These are phyloP conservation scores for Diaporthe destruens DNA, from an alignment of 2,329 filamentous ascomycete species.

Conservation along the genomic window DNA sequence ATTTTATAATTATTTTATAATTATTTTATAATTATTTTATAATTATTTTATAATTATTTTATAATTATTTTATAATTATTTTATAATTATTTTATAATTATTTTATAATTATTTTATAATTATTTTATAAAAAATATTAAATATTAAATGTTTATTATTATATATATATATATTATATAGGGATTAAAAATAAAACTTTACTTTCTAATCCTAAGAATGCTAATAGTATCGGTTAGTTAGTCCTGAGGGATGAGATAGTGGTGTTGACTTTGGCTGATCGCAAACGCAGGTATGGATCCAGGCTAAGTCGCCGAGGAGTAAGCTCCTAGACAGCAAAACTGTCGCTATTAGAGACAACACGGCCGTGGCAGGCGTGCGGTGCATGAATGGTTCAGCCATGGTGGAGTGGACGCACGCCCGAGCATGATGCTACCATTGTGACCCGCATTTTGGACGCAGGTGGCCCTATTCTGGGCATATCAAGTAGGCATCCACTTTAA, in stretches of 20 bases:
- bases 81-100: too few relatives aligned
- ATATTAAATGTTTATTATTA: too few relatives aligned
- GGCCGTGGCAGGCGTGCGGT: conserved; percentile 47
- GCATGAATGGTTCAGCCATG: conserved; percentile 44
- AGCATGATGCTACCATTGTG: conserved; percentile 45
- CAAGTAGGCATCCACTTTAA: background rate
- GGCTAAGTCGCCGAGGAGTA: conserved; percentile 18
- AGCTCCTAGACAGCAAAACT: conserved; percentile 32
- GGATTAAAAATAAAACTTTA: too few relatives aligned
- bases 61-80: too few relatives aligned
- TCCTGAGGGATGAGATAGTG: background rate
- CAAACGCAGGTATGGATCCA: conserved; percentile 18
- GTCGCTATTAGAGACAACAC: conserved; percentile 50
- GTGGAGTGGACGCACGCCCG: conserved; percentile 44
- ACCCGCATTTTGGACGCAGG: conserved; percentile 47
- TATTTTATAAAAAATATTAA: too few relatives aligned
- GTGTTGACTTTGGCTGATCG: background rate
- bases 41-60: too few relatives aligned
- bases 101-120: too few relatives aligned
- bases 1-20: too few relatives aligned
- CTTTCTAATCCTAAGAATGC: conserved; percentile 27
- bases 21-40: too few relatives aligned
- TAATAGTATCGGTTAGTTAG: conserved; percentile 33
- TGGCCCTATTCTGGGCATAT: conserved; percentile 45
- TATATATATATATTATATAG: too few relatives aligned